Conservation (phyloP, 2,329 filamentous ascomycete species). For the Diaporthe capsici region DNA sequence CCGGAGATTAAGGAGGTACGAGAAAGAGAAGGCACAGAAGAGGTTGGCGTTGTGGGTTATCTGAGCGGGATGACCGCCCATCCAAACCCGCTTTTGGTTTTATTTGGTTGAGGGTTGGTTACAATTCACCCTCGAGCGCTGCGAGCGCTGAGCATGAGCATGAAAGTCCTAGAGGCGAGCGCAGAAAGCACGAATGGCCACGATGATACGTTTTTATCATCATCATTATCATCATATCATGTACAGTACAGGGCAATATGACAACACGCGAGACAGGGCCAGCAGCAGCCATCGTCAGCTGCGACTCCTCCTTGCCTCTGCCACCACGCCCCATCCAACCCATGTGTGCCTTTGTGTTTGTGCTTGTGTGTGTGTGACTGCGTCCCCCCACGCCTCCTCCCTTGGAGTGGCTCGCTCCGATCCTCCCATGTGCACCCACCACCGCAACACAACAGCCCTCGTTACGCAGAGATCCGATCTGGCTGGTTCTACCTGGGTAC, state of each 20-base stretch:
- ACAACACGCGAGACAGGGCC: not conserved
- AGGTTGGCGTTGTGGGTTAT: not conserved
- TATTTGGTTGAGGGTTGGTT: not conserved
- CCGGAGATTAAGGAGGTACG: not conserved
- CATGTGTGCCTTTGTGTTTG: too few relatives aligned
- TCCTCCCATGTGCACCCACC: not conserved
- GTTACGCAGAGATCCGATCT: not conserved
- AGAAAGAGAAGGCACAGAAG: not conserved
- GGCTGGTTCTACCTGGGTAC: too few relatives aligned
- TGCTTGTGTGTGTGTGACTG: too few relatives aligned
- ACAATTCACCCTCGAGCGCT: not conserved
- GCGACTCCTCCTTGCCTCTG: not conserved
- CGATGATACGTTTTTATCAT: constrained; percentile 6
- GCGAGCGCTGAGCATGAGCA: constrained; percentile 10
- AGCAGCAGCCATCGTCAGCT: not conserved
- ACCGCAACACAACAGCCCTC: not conserved
- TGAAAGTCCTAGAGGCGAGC: not conserved
- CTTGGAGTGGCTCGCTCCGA: not conserved
- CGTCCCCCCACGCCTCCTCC: not conserved
- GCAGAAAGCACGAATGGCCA: not conserved
- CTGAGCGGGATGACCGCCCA: not conserved
- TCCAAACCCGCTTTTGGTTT: not conserved
- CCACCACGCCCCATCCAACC: not conserved
- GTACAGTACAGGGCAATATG: not conserved
- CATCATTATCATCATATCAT: not conserved